Percentiles rank a stretch among this genome's conserved stretches.
Evolutionary conservation across 2,329 filamentous ascomycete species (phyloP).

Genomic region (Aspergillus pseudoglaucus): DNA sequence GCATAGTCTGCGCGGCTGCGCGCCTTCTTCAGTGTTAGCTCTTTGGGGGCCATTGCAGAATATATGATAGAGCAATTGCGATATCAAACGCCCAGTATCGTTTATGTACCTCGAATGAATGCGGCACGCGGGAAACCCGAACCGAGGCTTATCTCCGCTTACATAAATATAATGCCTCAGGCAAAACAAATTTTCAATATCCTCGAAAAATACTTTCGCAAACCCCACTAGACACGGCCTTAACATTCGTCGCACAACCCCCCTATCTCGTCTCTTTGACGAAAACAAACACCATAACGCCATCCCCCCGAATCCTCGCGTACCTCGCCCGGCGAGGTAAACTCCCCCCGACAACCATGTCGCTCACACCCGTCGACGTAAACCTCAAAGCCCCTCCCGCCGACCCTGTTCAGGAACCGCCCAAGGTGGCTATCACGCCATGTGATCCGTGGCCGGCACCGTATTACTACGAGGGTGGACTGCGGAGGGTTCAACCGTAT

Average conservation of each 20-base stretch:
- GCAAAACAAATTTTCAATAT: background rate
- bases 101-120: background rate
- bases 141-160: background rate
- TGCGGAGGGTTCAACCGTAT: conserved; percentile 80
- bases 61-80: background rate
- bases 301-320: conserved; percentile 33
- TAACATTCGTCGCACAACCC: background rate
- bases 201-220: background rate
- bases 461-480: conserved; percentile 75
- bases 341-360: conserved; percentile 30
- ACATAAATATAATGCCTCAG: background rate
- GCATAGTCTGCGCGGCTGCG: conserved; percentile 63
- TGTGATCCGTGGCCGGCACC: conserved; percentile 54
- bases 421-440: conserved; percentile 7
- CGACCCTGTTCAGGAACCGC: conserved; percentile 17
- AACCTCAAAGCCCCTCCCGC: conserved; percentile 19
- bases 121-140: background rate
- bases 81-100: background rate
- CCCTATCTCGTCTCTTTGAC: background rate
- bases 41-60: conserved; percentile 19
- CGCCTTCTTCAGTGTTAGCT: conserved; percentile 52
- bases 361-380: conserved; percentile 27
- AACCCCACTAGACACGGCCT: background rate
- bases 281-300: conserved; percentile 17
- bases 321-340: conserved; percentile 33